Base-by-base conservation (phyloP, 352 stramenopile species). In the Blastocystis sp. region DNA sequence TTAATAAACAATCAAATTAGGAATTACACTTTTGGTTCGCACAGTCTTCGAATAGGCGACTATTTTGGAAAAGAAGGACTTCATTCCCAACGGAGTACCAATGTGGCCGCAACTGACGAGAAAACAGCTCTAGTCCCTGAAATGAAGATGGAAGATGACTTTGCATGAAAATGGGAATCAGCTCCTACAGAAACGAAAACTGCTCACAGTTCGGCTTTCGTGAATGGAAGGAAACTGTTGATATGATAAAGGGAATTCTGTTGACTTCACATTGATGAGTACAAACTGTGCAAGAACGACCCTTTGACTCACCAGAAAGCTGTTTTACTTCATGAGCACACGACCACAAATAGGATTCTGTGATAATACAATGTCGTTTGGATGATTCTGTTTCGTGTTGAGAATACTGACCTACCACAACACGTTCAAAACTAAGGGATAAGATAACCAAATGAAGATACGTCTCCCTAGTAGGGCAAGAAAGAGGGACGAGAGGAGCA, bases 61-160 rank as follows among this genome's bases (percentile, higher is more conserved):
- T 63, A 51, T 46, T 83, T 16, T 83, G 71, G 24, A 83, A 83
- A 35, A 83, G 21, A 14, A 83, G 51, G 16, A 32, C 35, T 54
- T 83, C 42, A 49, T 67, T 46, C 12, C 71, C 71, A 21, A 83
- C 71, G 1, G 71, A 83, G 14, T 65, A 83, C 71, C 71, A 83
- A n/a, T 43, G 27, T 14, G 29, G 24, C 12, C 71, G 46, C 14
- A 83, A 54, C 39, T 59, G 46, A 4, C 71, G 21, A 11, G 71
- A 14, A 67, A 83, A 83, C 49, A 83, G 27, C 19, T 83, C 71
- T 16, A 83, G 49, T 83, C 71, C 71, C 14, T 27, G 29, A 19
- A 49, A 83, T 5, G 63, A 7, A 35, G 46, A 16, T 9, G 29
- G 46, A 42, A 65, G 51, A 37, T 63, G 39, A 14, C 71, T 83